Evolutionary conservation across 2,329 filamentous ascomycete species (phyloP), one percentile per base, ranked within the genome.

Genomic region (Leptographium lundbergii): DNA sequence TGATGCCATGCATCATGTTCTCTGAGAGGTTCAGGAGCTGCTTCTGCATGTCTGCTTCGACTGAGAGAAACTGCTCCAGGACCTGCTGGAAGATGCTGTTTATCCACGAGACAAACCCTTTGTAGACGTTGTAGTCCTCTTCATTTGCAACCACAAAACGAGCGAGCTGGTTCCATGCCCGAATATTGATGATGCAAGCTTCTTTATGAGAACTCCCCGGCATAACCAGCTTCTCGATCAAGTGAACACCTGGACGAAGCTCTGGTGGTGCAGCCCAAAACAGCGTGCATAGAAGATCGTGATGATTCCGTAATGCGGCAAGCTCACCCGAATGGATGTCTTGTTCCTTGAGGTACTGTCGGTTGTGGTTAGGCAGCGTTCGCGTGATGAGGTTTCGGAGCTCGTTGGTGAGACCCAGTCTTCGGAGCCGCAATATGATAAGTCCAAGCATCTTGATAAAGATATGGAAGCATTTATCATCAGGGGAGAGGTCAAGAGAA

Each of bases 391-490:
- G 66, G 62, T 86, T 87, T 24, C 76, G 74, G 59, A 86, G 77
- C 54, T 84, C 80, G 48, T 84, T 87, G 13, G 69, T 66, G 13
- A 77, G 72, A 2, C 73, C 75, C n/a, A 71, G 68, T 5, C 73
- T 70, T 36, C 71, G 72, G 47, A 86, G 71, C 52, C 76, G 76
- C 53, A 74, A 73, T 51, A 87, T 81, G 42, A 77, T 76, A 55
- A 85, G 65, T 1, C 78, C 84, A 42, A 87, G 68, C 19, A 85
- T 75, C 66, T 87, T 88, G 56, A 87, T 72, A 57, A 87, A 84
- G 25, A 87, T 78, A 65, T 87, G 84, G 64, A 87, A 88, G 65
- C 82, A 86, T 24, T 75, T 75, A 65, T 88, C 85, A 50, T 79
- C 75, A 1, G 75, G 70, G 22, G 80, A 74, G 17, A 85, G 68